A percentile compares a stretch with the other conserved stretches of the same genome.
phyloP scores from a whole-genome alignment of 1,284 basidiomycete species.

The Moesziomyces sp. region DNA sequence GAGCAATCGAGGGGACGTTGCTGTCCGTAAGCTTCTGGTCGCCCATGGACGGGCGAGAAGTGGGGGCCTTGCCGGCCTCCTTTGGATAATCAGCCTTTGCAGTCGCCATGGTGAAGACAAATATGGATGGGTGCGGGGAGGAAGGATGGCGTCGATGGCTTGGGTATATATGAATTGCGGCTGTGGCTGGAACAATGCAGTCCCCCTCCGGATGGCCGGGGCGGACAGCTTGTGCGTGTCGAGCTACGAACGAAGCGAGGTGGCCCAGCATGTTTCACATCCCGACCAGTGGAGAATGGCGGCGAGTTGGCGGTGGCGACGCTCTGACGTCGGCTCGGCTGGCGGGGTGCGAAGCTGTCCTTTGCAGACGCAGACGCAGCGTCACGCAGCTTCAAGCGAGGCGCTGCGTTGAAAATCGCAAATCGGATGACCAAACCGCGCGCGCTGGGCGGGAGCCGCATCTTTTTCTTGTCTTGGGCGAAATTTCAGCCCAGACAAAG shows the following conservation, averaged over 20 bases:
- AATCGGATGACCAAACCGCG: too few species aligned
- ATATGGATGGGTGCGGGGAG: neutral
- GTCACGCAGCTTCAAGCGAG: too few species aligned
- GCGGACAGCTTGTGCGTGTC: neutral
- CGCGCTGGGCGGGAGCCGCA: too few species aligned
- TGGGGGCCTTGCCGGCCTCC: slow-evolving; percentile 37
- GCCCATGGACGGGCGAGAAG: slow-evolving; percentile 39
- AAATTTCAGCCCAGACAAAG: too few species aligned
- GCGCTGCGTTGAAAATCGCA: too few species aligned
- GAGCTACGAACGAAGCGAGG: neutral
- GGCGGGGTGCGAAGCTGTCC: too few species aligned
- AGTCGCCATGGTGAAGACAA: slow-evolving; percentile 26
- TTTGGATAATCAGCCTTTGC: slow-evolving; percentile 22
- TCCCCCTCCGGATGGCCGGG: neutral
- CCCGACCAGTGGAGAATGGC: too few species aligned
- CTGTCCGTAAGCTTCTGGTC: slow-evolving; percentile 48
- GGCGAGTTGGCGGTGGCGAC: too few species aligned
- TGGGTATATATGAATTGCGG: slow-evolving; percentile 29
- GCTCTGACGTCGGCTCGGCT: too few species aligned
- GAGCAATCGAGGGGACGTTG: slow-evolving; percentile 50
- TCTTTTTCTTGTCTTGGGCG: too few species aligned
- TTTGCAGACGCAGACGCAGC: too few species aligned
- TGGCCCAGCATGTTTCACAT: neutral
- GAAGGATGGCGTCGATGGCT: neutral
- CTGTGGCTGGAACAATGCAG: neutral